Evolutionary conservation across 1,139 yeast genomes (phyloP).

Genomic region (Blastobotrys niveus): DNA sequence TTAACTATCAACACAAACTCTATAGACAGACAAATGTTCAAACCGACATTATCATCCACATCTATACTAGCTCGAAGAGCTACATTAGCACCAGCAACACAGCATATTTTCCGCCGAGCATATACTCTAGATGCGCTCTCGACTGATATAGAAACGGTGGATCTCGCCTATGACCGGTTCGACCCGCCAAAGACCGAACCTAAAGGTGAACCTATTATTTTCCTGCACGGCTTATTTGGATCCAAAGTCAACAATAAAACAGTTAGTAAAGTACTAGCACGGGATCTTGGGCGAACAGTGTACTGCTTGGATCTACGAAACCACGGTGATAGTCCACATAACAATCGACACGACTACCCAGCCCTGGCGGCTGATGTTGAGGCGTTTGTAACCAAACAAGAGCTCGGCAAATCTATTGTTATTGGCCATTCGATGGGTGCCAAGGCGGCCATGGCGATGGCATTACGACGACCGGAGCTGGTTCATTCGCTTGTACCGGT

Average conservation of each 20-base stretch:
- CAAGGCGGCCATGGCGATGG: constrained; percentile 84
- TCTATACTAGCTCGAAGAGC: too few species aligned
- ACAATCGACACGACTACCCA: constrained; percentile 63
- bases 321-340: constrained; percentile 88
- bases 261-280: constrained; percentile 48
- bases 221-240: constrained; percentile 89
- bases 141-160: constrained; percentile 38
- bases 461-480: constrained; percentile 61
- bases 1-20: too few species aligned
- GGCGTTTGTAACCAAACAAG: constrained; percentile 49
- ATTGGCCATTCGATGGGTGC: constrained; percentile 99
- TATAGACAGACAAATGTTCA: too few species aligned
- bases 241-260: constrained; percentile 71
- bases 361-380: constrained; percentile 83
- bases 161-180: constrained; percentile 42
- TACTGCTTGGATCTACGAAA: constrained; percentile 80
- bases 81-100: too few species aligned
- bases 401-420: constrained; percentile 51
- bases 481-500: constrained; percentile 67
- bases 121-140: constrained; percentile 6
- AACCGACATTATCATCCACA: too few species aligned
- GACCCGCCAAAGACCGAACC: constrained; percentile 24
- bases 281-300: constrained; percentile 38
- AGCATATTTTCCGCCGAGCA: background rate
- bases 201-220: constrained; percentile 50